A percentile compares a stretch with the other conserved stretches of the same genome.
Conservation (phyloP, 805 yeast genomes). For the Komagataella pastoris region DNA sequence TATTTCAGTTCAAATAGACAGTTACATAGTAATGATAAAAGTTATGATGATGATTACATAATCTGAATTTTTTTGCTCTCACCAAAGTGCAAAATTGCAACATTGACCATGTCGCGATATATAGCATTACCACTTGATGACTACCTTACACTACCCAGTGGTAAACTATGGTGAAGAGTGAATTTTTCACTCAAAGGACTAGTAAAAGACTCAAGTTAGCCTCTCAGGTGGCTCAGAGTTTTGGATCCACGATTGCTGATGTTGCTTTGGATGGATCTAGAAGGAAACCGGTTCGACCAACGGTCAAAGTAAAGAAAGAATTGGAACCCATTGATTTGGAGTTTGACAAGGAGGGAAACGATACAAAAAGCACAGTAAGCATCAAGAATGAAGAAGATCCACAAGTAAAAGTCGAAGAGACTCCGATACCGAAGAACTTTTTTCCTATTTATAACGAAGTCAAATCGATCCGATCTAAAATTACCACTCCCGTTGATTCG, state of each 20-base stretch:
- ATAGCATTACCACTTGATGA: background rate
- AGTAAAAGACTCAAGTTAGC: background rate
- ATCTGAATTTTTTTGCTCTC: background rate
- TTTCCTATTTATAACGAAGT: constrained; percentile 43
- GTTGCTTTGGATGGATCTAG: background rate
- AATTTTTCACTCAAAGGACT: background rate
- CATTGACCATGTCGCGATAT: background rate
- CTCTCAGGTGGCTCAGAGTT: background rate
- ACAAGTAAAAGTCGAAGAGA: background rate
- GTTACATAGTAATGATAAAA: background rate
- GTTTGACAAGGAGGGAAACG: background rate
- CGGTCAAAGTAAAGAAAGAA: constrained; percentile 5
- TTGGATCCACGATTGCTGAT: background rate
- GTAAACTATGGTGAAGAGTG: background rate
- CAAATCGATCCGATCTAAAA: constrained; percentile 49
- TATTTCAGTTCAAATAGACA: constrained; percentile 9
- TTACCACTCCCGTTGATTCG: constrained; percentile 76
- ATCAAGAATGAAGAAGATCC: constrained; percentile 1
- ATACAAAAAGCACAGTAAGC: background rate
- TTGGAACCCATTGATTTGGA: constrained; percentile 1
- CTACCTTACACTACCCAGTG: background rate
- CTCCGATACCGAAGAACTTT: constrained; percentile 30
- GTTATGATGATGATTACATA: background rate
- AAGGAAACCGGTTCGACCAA: background rate
- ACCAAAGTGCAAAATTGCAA: background rate